Percentiles rank a stretch among this genome's conserved stretches.
Evolutionary conservation across 257 asterid species (phyloP).

Genomic region (Pogostemon cablin): DNA sequence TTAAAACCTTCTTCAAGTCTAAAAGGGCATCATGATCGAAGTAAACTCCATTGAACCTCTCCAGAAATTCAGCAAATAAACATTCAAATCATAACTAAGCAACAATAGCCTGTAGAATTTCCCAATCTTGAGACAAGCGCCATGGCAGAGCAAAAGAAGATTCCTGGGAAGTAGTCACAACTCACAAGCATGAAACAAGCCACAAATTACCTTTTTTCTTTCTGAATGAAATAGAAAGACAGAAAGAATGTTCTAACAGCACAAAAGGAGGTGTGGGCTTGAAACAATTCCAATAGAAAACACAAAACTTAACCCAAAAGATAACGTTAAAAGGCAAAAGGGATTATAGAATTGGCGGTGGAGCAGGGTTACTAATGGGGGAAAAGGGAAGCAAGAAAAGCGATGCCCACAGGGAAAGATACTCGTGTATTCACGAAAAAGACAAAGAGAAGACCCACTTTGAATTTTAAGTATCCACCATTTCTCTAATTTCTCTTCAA

Average conservation of each 20-base stretch:
- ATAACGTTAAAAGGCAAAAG: neutral
- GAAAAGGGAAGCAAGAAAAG: neutral
- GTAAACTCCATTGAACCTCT: conserved; percentile 6
- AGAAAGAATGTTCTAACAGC: conserved; percentile 19
- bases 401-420: neutral
- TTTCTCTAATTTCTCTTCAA: neutral
- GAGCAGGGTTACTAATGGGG: conserved; percentile 4
- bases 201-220: conserved; percentile 26
- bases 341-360: neutral
- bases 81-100: neutral
- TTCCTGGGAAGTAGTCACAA: conserved; percentile 8
- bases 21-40: conserved; percentile 10
- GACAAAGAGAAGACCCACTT: conserved; percentile 7
- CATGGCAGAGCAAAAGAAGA: conserved; percentile 26
- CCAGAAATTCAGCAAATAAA: neutral
- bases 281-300: neutral
- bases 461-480: neutral
- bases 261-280: neutral
- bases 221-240: neutral
- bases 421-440: neutral
- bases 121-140: conserved; percentile 27
- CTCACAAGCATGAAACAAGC: conserved; percentile 24
- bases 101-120: neutral
- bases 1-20: conserved; percentile 15
- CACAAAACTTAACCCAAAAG: neutral